phyloP scores from a whole-genome alignment of 2,329 filamentous ascomycete genomes.

The Sphaceloma murrayae region DNA sequence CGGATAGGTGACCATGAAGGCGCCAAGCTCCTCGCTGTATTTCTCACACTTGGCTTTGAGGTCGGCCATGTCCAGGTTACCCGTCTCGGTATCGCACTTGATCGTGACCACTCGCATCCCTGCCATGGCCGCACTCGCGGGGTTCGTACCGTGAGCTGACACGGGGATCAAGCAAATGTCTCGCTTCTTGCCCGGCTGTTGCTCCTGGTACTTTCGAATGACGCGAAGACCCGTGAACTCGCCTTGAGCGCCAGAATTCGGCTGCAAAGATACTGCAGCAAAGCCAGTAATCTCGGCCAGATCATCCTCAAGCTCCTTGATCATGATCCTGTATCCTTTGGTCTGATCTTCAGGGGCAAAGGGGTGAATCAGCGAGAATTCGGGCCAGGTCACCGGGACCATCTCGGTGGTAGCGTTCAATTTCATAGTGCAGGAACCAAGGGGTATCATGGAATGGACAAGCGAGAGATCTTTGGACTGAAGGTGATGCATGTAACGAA shows the following conservation, averaged over 20 bases:
- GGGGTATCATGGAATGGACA: slow-evolving; percentile 93
- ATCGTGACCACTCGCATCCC: slow-evolving; percentile 89
- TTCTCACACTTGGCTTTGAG: slow-evolving; percentile 82
- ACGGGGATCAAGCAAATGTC: slow-evolving; percentile 92
- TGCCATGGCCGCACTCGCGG: slow-evolving; percentile 88
- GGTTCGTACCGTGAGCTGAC: slow-evolving; percentile 92
- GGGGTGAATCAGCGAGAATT: slow-evolving; percentile 72
- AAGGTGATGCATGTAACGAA: slow-evolving; percentile 87
- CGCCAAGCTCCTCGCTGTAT: slow-evolving; percentile 73
- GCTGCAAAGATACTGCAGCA: slow-evolving; percentile 79
- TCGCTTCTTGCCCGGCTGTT: slow-evolving; percentile 56
- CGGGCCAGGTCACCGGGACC: slow-evolving; percentile 69
- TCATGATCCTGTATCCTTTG: slow-evolving; percentile 59
- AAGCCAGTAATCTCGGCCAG: slow-evolving; percentile 80
- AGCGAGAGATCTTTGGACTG: slow-evolving; percentile 91
- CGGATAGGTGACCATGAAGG: slow-evolving; percentile 95
- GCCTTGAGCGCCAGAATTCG: slow-evolving; percentile 91
- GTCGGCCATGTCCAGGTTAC: slow-evolving; percentile 81
- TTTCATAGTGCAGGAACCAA: slow-evolving; percentile 98
- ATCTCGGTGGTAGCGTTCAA: slow-evolving; percentile 91
- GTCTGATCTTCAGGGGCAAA: slow-evolving; percentile 57
- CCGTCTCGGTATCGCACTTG: slow-evolving; percentile 79
- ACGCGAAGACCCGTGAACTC: slow-evolving; percentile 85
- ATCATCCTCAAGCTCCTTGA: slow-evolving; percentile 63
- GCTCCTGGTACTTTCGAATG: slow-evolving; percentile 75